phyloP scores from a whole-genome alignment of 345 rosid species.

The Nasturtium officinale region DNA sequence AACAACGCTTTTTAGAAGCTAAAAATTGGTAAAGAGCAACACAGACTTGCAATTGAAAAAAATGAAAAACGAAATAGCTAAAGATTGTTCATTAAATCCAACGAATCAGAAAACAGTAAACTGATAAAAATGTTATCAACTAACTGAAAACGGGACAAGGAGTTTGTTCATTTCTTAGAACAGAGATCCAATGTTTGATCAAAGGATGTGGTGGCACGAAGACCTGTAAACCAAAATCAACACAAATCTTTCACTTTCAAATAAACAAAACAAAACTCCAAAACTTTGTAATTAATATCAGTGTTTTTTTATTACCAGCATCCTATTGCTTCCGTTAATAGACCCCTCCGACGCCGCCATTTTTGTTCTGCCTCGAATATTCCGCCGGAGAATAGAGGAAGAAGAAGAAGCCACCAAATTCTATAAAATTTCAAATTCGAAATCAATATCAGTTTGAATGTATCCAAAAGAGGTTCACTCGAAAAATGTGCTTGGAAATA shows the following conservation, averaged over 20 bases:
- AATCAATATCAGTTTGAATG: not conserved
- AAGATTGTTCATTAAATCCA: slow-evolving; percentile 4
- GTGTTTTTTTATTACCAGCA: slow-evolving; percentile 51
- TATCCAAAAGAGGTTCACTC: slow-evolving; percentile 12
- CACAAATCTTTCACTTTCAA: not conserved
- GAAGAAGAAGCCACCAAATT: slow-evolving; percentile 36
- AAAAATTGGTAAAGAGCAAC: not conserved
- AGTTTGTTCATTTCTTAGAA: slow-evolving; percentile 81
- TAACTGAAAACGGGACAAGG: slow-evolving; percentile 82
- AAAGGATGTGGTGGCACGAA: slow-evolving; percentile 92
- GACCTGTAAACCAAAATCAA: slow-evolving; percentile 48
- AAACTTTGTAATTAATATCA: not conserved
- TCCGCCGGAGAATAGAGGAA: slow-evolving; percentile 43
- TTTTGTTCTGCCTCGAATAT: slow-evolving; percentile 49
- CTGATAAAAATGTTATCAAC: slow-evolving; percentile 15
- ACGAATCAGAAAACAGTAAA: not conserved
- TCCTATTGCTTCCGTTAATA: slow-evolving; percentile 60
- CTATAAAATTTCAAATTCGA: not conserved
- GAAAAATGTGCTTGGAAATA: not conserved
- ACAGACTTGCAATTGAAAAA: not conserved
- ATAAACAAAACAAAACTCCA: not conserved
- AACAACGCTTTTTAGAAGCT: not conserved
- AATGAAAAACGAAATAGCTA: not conserved
- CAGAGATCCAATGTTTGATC: slow-evolving; percentile 95
- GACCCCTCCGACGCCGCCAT: slow-evolving; percentile 75